Base-by-base conservation (phyloP, 2,329 filamentous ascomycete genomes). In the Cercospora zeina region DNA sequence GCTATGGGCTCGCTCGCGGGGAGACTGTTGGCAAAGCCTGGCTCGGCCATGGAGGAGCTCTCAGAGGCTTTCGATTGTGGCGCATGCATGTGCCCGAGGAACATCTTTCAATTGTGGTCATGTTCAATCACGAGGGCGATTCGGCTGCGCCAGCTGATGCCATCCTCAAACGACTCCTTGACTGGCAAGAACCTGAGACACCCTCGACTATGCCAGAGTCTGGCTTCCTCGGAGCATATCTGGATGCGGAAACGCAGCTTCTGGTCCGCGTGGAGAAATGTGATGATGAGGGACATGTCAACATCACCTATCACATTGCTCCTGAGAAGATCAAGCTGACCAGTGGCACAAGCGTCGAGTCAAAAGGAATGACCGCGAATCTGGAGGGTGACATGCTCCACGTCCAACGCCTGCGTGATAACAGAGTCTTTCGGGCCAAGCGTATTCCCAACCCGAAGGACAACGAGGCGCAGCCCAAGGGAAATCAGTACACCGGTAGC, bases 1-100 rank as follows among this genome's bases (percentile, higher is more conserved):
- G 73, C 2, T 74, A 73, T 57, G 79, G 79, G 5, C 68, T 81
- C 5, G 61, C 51, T 21, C 74, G 69, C 53, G 58, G 36, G 1
- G 59, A 70, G 8, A 49, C 75, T 8, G 71, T 65, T 1, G 73
- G 70, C 0, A 67, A 73, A 4, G 54, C 66, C 4, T 69, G 67
- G 1, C 64, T 78, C 1, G 74, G 77, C 1, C 79, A 81, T 61
- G 76, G 75, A 27, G 79, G 78, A 11, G 79, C 75, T 1, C 71
- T 81, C 30, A 71, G 76, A 33, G 79, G 79, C 7, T 81, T 76
- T 68, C 70, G 77, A 19, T 69, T 77, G 13, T 65, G 69, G 21
- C 73, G 79, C 11, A 34, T 71, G 7, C 75, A 80, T 58, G 69
- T 72, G 4, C 74, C 77, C 0, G 62, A 67, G 6, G 69, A 76